Evolutionary conservation across 192 early-diverging fungal genomes (phyloP).

Genomic region (Borealophlyctis nickersoniae): DNA sequence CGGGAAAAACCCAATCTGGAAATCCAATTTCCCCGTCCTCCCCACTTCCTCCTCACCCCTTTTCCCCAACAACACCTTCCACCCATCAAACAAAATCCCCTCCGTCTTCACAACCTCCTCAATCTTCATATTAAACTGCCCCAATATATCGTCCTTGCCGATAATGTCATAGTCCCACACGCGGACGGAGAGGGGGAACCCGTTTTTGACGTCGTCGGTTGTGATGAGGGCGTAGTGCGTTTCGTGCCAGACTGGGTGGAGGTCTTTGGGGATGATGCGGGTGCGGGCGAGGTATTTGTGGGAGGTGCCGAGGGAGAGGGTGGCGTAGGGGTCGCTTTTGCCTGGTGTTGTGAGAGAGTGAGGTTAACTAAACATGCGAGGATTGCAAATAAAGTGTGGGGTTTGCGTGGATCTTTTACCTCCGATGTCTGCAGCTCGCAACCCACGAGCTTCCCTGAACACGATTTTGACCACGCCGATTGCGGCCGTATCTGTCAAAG

Average conservation of each 20-base stretch:
- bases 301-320: constrained; percentile 18
- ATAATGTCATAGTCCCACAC: constrained; percentile 27
- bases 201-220: constrained; percentile 28
- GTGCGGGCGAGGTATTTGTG: constrained; percentile 20
- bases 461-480: constrained; percentile 28
- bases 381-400: no score
- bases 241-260: constrained; percentile 29
- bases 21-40: constrained; percentile 22
- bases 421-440: constrained; percentile 20
- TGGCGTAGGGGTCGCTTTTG: constrained; percentile 25
- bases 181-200: constrained; percentile 18
- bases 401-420: no score
- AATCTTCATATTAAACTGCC: constrained; percentile 17
- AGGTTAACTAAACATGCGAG: background rate
- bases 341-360: no score
- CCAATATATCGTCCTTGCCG: constrained; percentile 20
- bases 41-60: constrained; percentile 15
- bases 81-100: constrained; percentile 26
- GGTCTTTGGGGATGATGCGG: constrained; percentile 22
- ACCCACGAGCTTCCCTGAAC: constrained; percentile 16
- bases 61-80: constrained; percentile 24
- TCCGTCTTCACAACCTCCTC: constrained; percentile 26
- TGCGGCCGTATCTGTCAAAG: constrained; percentile 14
- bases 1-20: constrained; percentile 28
- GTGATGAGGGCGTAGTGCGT: constrained; percentile 27